phyloP scores from a whole-genome alignment of 1,139 yeast species.

The Yamadazyma sp. region DNA sequence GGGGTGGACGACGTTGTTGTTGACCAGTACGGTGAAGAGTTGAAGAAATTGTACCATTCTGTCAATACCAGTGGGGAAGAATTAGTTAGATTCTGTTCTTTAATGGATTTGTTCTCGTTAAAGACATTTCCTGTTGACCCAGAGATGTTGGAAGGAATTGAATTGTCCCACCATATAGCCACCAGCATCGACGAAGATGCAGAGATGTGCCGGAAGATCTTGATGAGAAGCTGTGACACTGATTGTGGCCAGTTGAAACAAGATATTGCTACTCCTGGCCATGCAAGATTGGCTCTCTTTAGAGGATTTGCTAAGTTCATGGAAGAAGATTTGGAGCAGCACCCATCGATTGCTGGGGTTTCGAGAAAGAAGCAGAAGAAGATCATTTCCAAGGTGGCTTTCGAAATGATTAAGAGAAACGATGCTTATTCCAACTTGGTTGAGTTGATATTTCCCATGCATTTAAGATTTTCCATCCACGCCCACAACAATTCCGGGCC shows the following conservation, averaged over 20 bases:
- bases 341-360: constrained; percentile 34
- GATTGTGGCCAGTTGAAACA: constrained; percentile 34
- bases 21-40: constrained; percentile 43
- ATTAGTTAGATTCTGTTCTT: constrained; percentile 32
- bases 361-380: constrained; percentile 54
- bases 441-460: constrained; percentile 59
- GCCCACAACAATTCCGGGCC: constrained; percentile 61
- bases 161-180: constrained; percentile 32
- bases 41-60: constrained; percentile 38
- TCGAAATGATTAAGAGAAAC: constrained; percentile 62
- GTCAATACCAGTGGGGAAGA: constrained; percentile 27
- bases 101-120: constrained; percentile 36
- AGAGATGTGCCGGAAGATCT: constrained; percentile 38
- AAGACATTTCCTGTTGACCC: constrained; percentile 17
- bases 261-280: constrained; percentile 41
- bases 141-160: constrained; percentile 20
- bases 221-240: constrained; percentile 41
- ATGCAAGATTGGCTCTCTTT: constrained; percentile 51
- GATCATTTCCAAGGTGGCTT: constrained; percentile 52
- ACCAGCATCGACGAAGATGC: constrained; percentile 35
- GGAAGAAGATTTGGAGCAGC: constrained; percentile 53
- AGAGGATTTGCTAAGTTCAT: constrained; percentile 61
- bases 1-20: constrained; percentile 54
- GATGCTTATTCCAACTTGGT: constrained; percentile 66
- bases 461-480: constrained; percentile 58